These are phyloP conservation scores for Rhizopus microsporus DNA, from an alignment of 371 early-diverging fungal species.

Conservation along the genomic window DNA sequence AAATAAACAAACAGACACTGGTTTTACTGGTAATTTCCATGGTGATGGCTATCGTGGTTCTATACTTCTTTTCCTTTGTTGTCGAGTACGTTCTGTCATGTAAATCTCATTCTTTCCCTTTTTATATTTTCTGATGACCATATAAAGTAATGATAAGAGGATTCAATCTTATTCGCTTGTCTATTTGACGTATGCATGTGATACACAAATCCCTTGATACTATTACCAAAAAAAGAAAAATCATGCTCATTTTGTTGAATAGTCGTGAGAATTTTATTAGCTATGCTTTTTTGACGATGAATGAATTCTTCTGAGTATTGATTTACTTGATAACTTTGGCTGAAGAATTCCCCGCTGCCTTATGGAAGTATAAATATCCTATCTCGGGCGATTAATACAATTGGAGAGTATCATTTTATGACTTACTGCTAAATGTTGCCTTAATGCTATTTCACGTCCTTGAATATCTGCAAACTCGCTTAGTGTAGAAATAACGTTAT, in stretches of 20 bases:
- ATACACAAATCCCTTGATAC: conserved; percentile 4
- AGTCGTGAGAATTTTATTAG: conserved; percentile 2
- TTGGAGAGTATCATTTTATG: conserved; percentile 5
- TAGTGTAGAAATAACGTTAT: conserved; percentile 53
- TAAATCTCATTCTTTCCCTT: not conserved
- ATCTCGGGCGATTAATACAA: not conserved
- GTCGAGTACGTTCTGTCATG: not conserved
- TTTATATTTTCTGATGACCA: conserved; percentile 16
- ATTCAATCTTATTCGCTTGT: conserved; percentile 31
- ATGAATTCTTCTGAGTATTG: no score
- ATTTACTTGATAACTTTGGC: conserved; percentile 20
- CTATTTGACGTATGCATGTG: conserved; percentile 22
- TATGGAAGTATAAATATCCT: conserved; percentile 67
- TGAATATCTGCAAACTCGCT: conserved; percentile 25
- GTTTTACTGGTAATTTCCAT: not conserved
- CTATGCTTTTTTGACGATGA: no score
- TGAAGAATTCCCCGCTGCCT: conserved; percentile 63
- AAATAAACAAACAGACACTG: not conserved
- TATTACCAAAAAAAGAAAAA: conserved; percentile 1
- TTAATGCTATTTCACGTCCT: not conserved
- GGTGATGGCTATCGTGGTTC: not conserved
- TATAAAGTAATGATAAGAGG: conserved; percentile 32
- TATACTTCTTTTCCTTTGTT: conserved; percentile 4
- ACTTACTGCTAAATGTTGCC: conserved; percentile 4
- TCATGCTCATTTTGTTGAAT: not conserved